phyloP scores from a whole-genome alignment of 352 stramenopile genomes.

The Globisporangium iwayamae region DNA sequence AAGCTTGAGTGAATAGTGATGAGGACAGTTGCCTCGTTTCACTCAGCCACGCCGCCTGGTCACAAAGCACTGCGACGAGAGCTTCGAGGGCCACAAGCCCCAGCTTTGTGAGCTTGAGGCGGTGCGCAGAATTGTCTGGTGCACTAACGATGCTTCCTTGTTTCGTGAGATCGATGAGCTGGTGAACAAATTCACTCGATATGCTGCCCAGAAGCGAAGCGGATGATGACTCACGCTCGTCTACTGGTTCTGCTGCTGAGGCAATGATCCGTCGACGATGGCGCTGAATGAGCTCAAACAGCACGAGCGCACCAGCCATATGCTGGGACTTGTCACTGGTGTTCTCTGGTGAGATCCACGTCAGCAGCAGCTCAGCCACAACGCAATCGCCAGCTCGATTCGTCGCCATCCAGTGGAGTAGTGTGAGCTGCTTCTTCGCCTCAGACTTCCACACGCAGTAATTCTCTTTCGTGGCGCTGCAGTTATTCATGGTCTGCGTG shows the following conservation, averaged over 20 bases:
- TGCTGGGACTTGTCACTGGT: constrained; percentile 41
- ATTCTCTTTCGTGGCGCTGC: constrained; percentile 42
- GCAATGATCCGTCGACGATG: constrained; percentile 4
- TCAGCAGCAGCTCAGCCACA: constrained; percentile 34
- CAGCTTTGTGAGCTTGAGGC: constrained; percentile 50
- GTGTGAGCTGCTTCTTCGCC: constrained; percentile 39
- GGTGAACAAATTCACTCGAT: constrained; percentile 2
- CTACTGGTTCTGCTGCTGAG: background rate
- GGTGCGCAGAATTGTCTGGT: background rate
- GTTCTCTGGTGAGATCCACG: constrained; percentile 21
- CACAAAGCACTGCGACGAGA: constrained; percentile 35
- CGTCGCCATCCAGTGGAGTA: constrained; percentile 56
- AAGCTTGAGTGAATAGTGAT: background rate
- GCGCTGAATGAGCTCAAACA: constrained; percentile 62
- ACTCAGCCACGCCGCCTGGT: constrained; percentile 18
- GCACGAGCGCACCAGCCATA: constrained; percentile 44
- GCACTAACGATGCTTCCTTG: constrained; percentile 1
- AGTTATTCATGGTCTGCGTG: constrained; percentile 38
- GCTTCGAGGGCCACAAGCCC: constrained; percentile 50
- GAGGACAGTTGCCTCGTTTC: background rate
- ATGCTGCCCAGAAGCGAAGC: constrained; percentile 4
- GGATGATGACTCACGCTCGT: background rate
- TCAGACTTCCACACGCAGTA: constrained; percentile 49
- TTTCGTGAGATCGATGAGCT: constrained; percentile 6
- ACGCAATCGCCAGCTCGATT: constrained; percentile 4